Evolutionary conservation across 1,284 basidiomycete genomes (phyloP).

Genomic region (Cutaneotrichosporon sp.): DNA sequence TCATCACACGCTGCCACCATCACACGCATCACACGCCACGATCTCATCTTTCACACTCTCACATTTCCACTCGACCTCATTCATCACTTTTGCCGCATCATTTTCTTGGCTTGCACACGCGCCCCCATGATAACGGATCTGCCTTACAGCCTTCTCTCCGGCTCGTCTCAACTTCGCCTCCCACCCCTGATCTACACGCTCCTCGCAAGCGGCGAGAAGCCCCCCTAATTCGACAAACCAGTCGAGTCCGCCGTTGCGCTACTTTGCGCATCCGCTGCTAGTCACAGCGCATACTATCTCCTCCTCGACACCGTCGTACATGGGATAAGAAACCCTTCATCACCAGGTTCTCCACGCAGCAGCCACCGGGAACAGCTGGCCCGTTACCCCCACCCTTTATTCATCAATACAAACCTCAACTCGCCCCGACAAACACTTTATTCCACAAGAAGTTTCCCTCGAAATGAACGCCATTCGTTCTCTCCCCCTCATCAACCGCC

Average conservation of each 20-base stretch:
- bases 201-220: slow-evolving; percentile 49
- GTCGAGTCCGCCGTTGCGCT: slow-evolving; percentile 8
- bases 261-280: slow-evolving; percentile 17
- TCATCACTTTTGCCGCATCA: not conserved
- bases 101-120: slow-evolving; percentile 7
- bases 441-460: not conserved
- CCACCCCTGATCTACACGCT: slow-evolving; percentile 48
- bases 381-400: slow-evolving; percentile 7
- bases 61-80: not conserved
- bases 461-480: slow-evolving; percentile 52
- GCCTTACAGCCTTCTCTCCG: slow-evolving; percentile 36
- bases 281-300: slow-evolving; percentile 13
- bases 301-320: slow-evolving; percentile 19
- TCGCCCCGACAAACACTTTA: not conserved
- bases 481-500: slow-evolving; percentile 52
- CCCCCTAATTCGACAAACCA: slow-evolving; percentile 45
- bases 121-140: not conserved
- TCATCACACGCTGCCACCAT: not conserved
- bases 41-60: not conserved
- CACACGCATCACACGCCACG: not conserved
- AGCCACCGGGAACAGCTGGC: not conserved
- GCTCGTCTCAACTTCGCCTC: slow-evolving; percentile 44
- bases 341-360: not conserved
- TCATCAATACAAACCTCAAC: not conserved
- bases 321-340: slow-evolving; percentile 30